Conservation (phyloP, 371 early-diverging fungal genomes). For the Mortierella sp. region DNA sequence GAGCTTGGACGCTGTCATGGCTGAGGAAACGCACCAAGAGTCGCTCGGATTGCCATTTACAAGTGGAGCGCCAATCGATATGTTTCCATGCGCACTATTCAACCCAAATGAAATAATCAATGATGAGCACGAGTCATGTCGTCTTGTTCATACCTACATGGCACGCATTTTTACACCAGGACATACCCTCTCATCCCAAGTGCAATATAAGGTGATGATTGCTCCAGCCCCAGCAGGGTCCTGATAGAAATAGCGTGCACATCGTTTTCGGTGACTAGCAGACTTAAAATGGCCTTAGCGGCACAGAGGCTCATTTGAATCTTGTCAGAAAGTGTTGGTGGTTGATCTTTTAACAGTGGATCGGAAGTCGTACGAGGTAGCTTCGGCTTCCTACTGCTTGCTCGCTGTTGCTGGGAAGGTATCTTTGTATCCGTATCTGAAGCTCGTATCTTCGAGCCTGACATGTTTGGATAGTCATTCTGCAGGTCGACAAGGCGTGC, state of each 20-base stretch:
- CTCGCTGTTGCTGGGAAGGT: slow-evolving; percentile 17
- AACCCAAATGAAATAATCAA: slow-evolving; percentile 7
- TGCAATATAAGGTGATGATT: slow-evolving; percentile 49
- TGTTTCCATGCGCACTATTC: slow-evolving; percentile 59
- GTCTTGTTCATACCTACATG: not conserved
- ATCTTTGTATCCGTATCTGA: not conserved
- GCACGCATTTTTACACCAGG: too few relatives aligned
- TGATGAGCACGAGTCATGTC: not conserved
- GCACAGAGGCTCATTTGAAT: slow-evolving; percentile 67
- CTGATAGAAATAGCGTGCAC: slow-evolving; percentile 31
- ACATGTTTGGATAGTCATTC: not conserved
- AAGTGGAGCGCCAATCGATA: slow-evolving; percentile 66
- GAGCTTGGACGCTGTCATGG: slow-evolving; percentile 68
- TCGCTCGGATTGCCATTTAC: slow-evolving; percentile 40
- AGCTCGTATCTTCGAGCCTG: not conserved
- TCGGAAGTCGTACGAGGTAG: slow-evolving; percentile 37
- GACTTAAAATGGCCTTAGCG: slow-evolving; percentile 56
- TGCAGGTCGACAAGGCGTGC: slow-evolving; percentile 14
- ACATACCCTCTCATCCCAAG: slow-evolving; percentile 74
- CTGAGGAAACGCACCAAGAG: slow-evolving; percentile 71
- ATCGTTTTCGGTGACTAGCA: slow-evolving; percentile 45
- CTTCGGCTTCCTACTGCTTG: slow-evolving; percentile 22
- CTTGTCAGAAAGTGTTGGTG: slow-evolving; percentile 59
- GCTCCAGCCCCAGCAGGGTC: slow-evolving; percentile 33
- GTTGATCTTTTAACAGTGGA: slow-evolving; percentile 35